Base-by-base conservation (phyloP, 2,329 filamentous ascomycete species). In the Aspergillus japonicus region DNA sequence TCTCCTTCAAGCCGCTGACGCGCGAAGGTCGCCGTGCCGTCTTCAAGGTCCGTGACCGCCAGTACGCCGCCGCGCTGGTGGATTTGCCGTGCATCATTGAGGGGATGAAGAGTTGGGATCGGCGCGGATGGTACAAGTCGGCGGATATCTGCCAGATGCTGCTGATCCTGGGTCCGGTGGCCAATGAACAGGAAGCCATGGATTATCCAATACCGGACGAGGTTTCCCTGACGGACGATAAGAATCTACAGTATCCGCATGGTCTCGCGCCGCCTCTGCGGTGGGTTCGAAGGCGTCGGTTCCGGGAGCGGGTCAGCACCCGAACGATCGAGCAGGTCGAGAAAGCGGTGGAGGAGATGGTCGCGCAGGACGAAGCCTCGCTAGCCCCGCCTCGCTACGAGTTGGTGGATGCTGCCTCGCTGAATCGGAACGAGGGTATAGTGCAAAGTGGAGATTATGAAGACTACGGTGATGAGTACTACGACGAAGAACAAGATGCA, bases 61-160 rank as follows among this genome's bases (percentile, higher is more conserved):
- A 85, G 52, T 96, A 91, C 72, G 92, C 90, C 0, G 91, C 90
- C 24, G 85, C 88, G 21, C 81, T 96, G 73, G 88, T 96, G 8
- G 92, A 96, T 68, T 78, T 96, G 33, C 92, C 92, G 0, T 95
- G 90, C 61, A 90, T 96, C 59, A 88, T 93, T 5, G 92, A 96
- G 73, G 89, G 88, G 7, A 92, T 95, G 89, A 96, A 96, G 81
- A 93, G 90, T 60, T 96, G 92, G 90, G 92, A 96, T 73, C 88
- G 88, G 70, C 92, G 90, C 70, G 85, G 88, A 19, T 92, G 93
- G 81, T 92, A 93, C 80, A 96, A 96, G 78, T 90, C 90, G 8
- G 89, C 90, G 33, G 92, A 96, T 71, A 86, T 96, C 35, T 92
- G 89, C 66, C 92, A 96, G 78, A 96, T 96, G 90, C 83, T 96